phyloP scores from a whole-genome alignment of 495 filamentous ascomycete species.

The Aspergillus campestris region DNA sequence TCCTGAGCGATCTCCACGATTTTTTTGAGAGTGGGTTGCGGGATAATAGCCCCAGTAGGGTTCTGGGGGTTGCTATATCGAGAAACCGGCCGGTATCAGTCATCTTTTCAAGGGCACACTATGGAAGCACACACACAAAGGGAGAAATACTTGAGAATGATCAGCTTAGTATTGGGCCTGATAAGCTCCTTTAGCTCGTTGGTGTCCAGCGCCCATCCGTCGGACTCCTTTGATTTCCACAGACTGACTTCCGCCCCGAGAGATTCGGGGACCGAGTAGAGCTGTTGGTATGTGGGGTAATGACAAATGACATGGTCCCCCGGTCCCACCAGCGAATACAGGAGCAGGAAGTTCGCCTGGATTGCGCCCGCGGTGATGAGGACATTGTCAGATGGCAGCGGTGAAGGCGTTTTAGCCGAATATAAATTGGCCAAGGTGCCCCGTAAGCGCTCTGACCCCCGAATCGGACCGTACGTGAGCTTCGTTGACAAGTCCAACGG shows the following conservation, averaged over 20 bases:
- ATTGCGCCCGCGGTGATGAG: conserved; percentile 78
- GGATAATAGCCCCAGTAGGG: conserved; percentile 69
- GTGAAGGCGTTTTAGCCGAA: conserved; percentile 41
- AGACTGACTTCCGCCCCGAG: conserved; percentile 74
- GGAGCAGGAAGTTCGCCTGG: conserved; percentile 67
- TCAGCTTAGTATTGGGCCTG: conserved; percentile 66
- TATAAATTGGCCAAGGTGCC: conserved; percentile 59
- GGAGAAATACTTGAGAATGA: conserved; percentile 51
- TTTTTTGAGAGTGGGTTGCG: conserved; percentile 46
- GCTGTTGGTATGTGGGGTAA: conserved; percentile 83
- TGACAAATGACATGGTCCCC: conserved; percentile 88
- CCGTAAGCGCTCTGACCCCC: conserved; percentile 56
- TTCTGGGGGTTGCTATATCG: conserved; percentile 77
- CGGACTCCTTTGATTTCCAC: conserved; percentile 61
- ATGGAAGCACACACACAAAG: background rate
- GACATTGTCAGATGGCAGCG: conserved; percentile 55
- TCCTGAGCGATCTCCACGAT: conserved; percentile 57
- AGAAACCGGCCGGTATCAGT: conserved; percentile 3
- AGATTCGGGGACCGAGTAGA: conserved; percentile 67
- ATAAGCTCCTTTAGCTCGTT: conserved; percentile 59
- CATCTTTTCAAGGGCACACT: background rate
- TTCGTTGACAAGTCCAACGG: conserved; percentile 38
- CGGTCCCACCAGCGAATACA: conserved; percentile 67
- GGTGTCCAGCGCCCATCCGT: conserved; percentile 60
- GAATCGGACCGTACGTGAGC: conserved; percentile 64